Base-by-base conservation (phyloP, 2,329 filamentous ascomycete genomes). In the Pezicula carpinea region DNA sequence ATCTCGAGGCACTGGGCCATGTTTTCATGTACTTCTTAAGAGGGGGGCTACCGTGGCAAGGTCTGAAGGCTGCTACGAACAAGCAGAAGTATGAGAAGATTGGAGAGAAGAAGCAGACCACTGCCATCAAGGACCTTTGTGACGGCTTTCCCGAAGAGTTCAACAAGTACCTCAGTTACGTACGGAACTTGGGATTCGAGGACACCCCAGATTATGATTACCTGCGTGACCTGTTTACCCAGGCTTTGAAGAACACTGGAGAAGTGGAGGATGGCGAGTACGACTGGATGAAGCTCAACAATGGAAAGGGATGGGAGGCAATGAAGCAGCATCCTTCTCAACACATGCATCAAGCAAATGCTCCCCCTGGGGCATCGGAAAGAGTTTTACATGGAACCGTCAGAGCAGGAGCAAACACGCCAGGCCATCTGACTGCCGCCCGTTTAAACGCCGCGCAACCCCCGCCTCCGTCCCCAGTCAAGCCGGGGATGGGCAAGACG, bases 31-130 rank as follows among this genome's bases (percentile, higher is more conserved):
- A 87, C 67, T 87, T 87, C 66, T 67, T 87, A 38, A 75, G 82
- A n/a, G 83, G 83, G 39, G 81, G 80, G 6, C 72, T 87, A 46
- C 83, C 83, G 31, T 87, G 83, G 83, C 82, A 87, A 64, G 83
- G 82, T 8, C 71, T 87, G 53, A 87, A 87, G 71, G 82, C 83
- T 65, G 83, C 82, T 23, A 86, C 83, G 39, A 86, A 86, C 69
- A 85, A 99, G 81, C 93, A 99, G 67, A 99, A 99, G 74, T 99
- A 99, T 67, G 93, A 99, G 73, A 97, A 97, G 79, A 99, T 99
- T 69, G 93, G 93, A 39, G 92, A 99, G 77, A 97, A 99, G 85
- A 99, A 99, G 76, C 93, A 97, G 74, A 96, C 92, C 0, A 97
- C 93, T 18, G 81, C 82, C 5, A 95, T 99, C 73, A 96, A 96